Conservation (phyloP, 1,284 basidiomycete genomes). For the Papiliotrema terrestris region DNA sequence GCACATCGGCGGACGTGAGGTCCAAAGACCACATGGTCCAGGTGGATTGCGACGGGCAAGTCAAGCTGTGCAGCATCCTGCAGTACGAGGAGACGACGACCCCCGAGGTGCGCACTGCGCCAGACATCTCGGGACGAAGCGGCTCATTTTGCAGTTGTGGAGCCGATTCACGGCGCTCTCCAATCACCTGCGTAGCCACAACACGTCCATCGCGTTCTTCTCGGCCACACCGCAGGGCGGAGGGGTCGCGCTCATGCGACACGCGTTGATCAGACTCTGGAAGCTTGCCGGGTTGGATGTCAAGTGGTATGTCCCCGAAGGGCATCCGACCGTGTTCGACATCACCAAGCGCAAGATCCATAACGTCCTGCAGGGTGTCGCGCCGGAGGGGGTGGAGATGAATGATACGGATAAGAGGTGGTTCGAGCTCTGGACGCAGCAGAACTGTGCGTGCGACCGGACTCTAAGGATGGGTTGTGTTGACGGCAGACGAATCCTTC, state of each 20-base stretch:
- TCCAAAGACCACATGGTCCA: slow-evolving; percentile 31
- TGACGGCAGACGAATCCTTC: slow-evolving; percentile 54
- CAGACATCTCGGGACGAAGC: background rate
- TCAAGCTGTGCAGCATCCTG: slow-evolving; percentile 30
- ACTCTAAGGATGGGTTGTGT: background rate
- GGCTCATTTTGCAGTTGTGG: slow-evolving; percentile 21
- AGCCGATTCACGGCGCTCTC: slow-evolving; percentile 62
- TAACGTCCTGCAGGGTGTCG: slow-evolving; percentile 60
- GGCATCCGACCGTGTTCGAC: slow-evolving; percentile 78
- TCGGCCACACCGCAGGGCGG: slow-evolving; percentile 85
- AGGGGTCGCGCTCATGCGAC: slow-evolving; percentile 85
- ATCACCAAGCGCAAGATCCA: slow-evolving; percentile 78
- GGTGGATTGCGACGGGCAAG: slow-evolving; percentile 39
- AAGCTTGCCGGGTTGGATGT: slow-evolving; percentile 68
- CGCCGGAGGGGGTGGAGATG: slow-evolving; percentile 66
- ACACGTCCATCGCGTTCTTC: slow-evolving; percentile 81
- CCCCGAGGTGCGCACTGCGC: slow-evolving; percentile 19
- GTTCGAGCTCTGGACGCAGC: slow-evolving; percentile 72
- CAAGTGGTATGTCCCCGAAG: slow-evolving; percentile 77
- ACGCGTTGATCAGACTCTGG: slow-evolving; percentile 79
- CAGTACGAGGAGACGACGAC: slow-evolving; percentile 42
- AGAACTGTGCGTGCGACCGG: slow-evolving; percentile 48
- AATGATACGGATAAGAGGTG: slow-evolving; percentile 68
- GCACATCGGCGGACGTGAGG: slow-evolving; percentile 28
- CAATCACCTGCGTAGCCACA: slow-evolving; percentile 73